Conservation (phyloP, 495 filamentous ascomycete species). For the Neurospora pannonica region DNA sequence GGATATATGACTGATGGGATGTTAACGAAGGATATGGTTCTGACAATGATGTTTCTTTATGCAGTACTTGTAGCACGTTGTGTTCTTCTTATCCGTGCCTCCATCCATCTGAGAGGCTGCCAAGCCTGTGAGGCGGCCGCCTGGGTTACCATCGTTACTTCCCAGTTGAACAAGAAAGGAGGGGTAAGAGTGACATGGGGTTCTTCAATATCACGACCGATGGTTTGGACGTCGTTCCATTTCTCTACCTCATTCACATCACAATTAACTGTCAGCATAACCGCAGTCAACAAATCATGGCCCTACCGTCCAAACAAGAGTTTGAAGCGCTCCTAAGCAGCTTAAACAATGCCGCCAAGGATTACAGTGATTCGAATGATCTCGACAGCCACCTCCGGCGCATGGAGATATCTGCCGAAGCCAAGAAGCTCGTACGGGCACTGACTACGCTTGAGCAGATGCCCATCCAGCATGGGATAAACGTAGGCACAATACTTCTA, state of each 20-base stretch:
- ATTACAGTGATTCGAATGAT: constrained; percentile 5
- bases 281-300: not conserved
- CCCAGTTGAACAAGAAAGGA: not conserved
- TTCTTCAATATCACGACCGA: not conserved
- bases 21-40: no score
- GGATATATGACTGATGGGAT: no score
- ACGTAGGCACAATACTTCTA: not conserved
- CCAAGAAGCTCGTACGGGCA: constrained; percentile 6
- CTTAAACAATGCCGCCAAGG: constrained; percentile 3
- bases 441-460: constrained; percentile 7
- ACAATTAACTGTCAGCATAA: not conserved
- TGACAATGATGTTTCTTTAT: no score
- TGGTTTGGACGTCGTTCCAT: not conserved
- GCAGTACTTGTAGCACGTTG: not conserved
- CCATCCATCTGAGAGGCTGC: not conserved
- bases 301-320: not conserved
- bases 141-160: not conserved
- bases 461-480: constrained; percentile 14
- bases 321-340: not conserved
- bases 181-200: not conserved
- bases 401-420: constrained; percentile 6
- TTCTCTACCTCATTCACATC: not conserved
- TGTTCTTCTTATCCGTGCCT: not conserved
- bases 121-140: not conserved
- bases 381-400: constrained; percentile 10